Base-by-base conservation (phyloP, 2,329 filamentous ascomycete genomes). In the Xylariaceae sp. region DNA sequence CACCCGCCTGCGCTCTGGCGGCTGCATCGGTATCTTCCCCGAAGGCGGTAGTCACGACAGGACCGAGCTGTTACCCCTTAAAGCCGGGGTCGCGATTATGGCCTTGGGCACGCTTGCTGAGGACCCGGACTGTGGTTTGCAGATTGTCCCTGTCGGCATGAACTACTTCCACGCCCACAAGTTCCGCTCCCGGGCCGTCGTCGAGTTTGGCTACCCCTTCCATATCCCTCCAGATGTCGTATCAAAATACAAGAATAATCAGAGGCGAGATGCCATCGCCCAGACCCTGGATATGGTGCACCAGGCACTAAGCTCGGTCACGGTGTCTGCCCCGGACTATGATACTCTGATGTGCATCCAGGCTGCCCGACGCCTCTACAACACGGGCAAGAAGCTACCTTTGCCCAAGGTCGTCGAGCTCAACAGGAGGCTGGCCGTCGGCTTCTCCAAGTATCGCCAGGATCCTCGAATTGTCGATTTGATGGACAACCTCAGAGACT, bases 81-180 rank as follows among this genome's bases (percentile, higher is more conserved):
- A 97, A 76, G 92, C 93, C 58, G 92, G 92, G 65, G 89, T 98
- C 49, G 93, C 93, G 47, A 93, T 98, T 62, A 98, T 98, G 92
- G 93, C 92, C 11, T 78, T 98, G 27, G 92, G 92, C 32, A 86
- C 93, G 1, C 74, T 97, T 41, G 89, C 88, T 5, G 84, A 89
- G 45, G 82, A 91, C 50, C 91, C 91, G 3, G 77, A 92, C 53
- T 95, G 88, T 62, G 89, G 88, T 22, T 74, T 98, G 50, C 94
- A 91, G 67, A 96, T 98, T 58, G 88, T 98, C 20, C 93, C 93
- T 3, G 91, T 93, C 41, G 92, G 92, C 58, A 96, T 98, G 92
- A 98, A 98, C 68, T 98, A 98, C 69, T 98, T 98, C 70, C 92
- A 97, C 67, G 88, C 92, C 0, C 92, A 98, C 76, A 98, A 97